These are phyloP conservation scores for Chondrus crispus DNA, from an alignment of 23 red algal genomes.

Conservation along the genomic window DNA sequence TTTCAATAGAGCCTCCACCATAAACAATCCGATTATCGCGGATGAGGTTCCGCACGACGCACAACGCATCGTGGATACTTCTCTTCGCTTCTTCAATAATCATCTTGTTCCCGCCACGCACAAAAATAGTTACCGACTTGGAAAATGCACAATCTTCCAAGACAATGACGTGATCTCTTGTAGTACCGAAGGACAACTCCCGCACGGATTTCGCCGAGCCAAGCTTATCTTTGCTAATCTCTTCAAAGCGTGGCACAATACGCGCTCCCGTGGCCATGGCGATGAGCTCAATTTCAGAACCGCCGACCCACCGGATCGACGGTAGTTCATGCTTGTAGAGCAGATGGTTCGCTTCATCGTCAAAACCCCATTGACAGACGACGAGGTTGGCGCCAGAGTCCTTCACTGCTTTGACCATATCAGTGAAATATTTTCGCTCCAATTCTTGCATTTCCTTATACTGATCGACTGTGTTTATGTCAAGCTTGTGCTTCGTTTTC, in stretches of 20 bases:
- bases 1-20: conserved; percentile 93
- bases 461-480: conserved; percentile 94
- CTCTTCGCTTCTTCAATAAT: conserved; percentile 98
- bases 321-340: conserved; percentile 83
- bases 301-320: conserved; percentile 97
- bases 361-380: conserved; percentile 99
- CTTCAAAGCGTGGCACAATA: conserved; percentile 96
- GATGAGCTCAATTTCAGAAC: conserved; percentile 97
- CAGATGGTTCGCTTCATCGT: conserved; percentile 99
- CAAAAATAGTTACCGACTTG: conserved; percentile 93
- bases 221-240: conserved; percentile 93
- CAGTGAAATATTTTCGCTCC: conserved; percentile 89
- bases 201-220: conserved; percentile 80
- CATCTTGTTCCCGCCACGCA: conserved; percentile 99
- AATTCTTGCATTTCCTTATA: conserved; percentile 96
- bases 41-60: conserved; percentile 96
- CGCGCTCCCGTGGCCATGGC: conserved; percentile 92
- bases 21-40: conserved; percentile 93
- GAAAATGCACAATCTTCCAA: conserved; percentile 90
- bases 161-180: conserved; percentile 90
- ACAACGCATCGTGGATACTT: conserved; percentile 96
- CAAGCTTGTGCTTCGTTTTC: conserved; percentile 99
- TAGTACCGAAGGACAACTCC: conserved; percentile 93
- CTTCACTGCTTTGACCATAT: conserved; percentile 95
- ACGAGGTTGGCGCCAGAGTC: conserved; percentile 93